A percentile compares a stretch with the other conserved stretches of the same genome.
phyloP scores from a whole-genome alignment of 768 basidiomycete species.

The Mycena metata region DNA sequence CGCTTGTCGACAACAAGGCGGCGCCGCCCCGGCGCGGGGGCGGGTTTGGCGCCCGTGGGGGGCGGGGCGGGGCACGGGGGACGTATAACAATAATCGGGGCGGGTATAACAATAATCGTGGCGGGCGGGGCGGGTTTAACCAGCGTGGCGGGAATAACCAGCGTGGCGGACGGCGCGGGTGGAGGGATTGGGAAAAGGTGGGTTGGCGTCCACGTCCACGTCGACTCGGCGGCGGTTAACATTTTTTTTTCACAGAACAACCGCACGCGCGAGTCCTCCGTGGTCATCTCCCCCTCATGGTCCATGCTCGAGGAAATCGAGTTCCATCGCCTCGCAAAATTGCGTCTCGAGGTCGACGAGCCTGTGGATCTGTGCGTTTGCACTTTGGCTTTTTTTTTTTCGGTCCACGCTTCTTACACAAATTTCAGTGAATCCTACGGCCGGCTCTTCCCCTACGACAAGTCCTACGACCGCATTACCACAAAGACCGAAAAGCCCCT shows the following conservation, averaged over 20 bases:
- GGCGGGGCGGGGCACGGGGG: conserved; percentile 68
- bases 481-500: conserved; percentile 94
- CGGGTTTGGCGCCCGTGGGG: conserved; percentile 64
- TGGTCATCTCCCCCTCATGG: conserved; percentile 94
- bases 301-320: conserved; percentile 97
- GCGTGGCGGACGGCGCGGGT: conserved; percentile 78
- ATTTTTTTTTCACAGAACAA: conserved; percentile 65
- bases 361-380: conserved; percentile 86
- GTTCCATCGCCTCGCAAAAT: conserved; percentile 91
- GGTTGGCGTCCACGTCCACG: conserved; percentile 54
- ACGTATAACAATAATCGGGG: conserved; percentile 58
- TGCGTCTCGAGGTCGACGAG: conserved; percentile 94
- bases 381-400: background rate
- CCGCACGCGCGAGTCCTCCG: conserved; percentile 91
- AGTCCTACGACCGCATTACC: conserved; percentile 93
- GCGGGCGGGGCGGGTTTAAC: conserved; percentile 58
- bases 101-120: conserved; percentile 50
- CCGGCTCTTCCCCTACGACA: conserved; percentile 92
- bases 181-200: conserved; percentile 98
- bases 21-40: conserved; percentile 79
- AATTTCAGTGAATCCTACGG: conserved; percentile 83
- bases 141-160: conserved; percentile 57
- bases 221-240: background rate
- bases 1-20: conserved; percentile 92
- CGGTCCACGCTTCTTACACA: conserved; percentile 24